Base-by-base conservation (phyloP, 2,329 filamentous ascomycete genomes). In the Colletotrichum sp. region DNA sequence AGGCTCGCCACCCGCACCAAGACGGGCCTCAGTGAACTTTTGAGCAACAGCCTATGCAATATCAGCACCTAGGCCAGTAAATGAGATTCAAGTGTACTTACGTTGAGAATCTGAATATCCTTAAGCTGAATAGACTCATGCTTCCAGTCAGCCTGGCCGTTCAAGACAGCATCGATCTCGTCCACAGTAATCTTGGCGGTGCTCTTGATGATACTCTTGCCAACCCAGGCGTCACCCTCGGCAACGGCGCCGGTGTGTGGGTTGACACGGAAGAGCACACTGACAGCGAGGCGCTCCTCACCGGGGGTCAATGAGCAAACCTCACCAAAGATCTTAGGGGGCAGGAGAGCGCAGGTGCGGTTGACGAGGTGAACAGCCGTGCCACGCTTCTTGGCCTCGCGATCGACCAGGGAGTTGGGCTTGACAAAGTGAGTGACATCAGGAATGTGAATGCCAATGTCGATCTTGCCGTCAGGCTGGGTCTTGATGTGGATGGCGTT, bases 391-490 rank as follows among this genome's bases (percentile, higher is more conserved):
- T 97, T 98, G 13, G 97, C 97, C 86, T 99, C 97, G 63, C 97
- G 94, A 82, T 99, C 97, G 67, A 98, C 96, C 61, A 98, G 91
- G 19, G 96, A 98, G 88, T 98, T 98, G 64, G 94, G 90, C 90
- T 98, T 98, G 84, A 99, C 95, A 83, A 99, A 99, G 86, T 99
- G 95, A 77, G 97, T 94, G 79, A 98, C 94, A 85, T 99, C 97
- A 36, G 96, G 93, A 82, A 99, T 95, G 86, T 99, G 97, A 73
- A 98, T 92, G 87, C 96, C 97, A 80, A 99, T 94, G 84, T 99
- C 96, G 78, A 98, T 93, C 85, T 95, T 94, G 82, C 95, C 96
- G 84, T 98, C 94, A 16, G 91, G 88, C 71, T 95, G 91, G 52
- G 93, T 91, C 88, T 98, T 98, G 86, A 98, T 91, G 82, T 99